phyloP scores from a whole-genome alignment of 2,329 filamentous ascomycete genomes.

The Keithomyces neogunnii region DNA sequence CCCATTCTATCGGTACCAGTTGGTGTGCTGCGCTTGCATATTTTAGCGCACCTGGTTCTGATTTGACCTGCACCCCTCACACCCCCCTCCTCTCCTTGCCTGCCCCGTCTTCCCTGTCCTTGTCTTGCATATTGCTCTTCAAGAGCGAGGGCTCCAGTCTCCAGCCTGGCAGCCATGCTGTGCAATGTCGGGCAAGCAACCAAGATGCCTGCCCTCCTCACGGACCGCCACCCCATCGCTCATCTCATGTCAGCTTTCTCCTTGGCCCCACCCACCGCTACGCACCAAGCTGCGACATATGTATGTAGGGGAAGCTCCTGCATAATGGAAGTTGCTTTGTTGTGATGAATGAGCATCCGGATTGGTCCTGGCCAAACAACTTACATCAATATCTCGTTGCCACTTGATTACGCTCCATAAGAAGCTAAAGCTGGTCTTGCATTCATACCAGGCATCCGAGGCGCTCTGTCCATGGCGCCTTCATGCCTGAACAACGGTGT shows the following conservation, averaged over 20 bases:
- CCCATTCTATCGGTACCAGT: conserved; percentile 10
- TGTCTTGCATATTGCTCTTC: background rate
- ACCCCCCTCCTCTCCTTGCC: background rate
- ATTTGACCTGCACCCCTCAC: background rate
- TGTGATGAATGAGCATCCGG: background rate
- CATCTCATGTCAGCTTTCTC: conserved; percentile 11
- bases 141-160: background rate
- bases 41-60: background rate
- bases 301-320: background rate
- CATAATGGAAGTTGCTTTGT: background rate
- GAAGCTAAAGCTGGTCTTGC: too few relatives aligned
- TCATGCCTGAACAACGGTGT: background rate
- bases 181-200: conserved; percentile 10
- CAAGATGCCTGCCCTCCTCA: conserved; percentile 7
- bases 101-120: background rate
- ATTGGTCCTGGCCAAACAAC: too few relatives aligned
- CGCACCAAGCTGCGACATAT: background rate
- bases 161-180: conserved; percentile 4
- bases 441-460: background rate
- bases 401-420: too few relatives aligned
- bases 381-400: too few relatives aligned
- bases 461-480: too few relatives aligned
- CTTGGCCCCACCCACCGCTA: background rate
- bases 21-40: conserved; percentile 4
- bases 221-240: conserved; percentile 6